Base-by-base conservation (phyloP, 1,284 basidiomycete species). In the Puccinia sorghi region DNA sequence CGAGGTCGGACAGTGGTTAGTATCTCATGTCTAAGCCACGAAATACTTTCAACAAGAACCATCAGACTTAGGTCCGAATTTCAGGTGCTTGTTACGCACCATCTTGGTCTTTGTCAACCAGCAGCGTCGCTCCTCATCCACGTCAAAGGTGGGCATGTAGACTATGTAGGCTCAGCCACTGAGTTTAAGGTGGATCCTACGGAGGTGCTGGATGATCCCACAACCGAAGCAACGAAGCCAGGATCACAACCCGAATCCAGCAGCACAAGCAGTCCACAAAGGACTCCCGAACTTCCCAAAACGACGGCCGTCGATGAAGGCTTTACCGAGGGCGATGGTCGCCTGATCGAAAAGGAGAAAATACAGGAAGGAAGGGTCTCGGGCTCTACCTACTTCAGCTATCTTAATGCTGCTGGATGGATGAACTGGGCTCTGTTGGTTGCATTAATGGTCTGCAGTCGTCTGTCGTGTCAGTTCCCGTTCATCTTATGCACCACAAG, bases 301-400 rank as follows among this genome's bases (percentile, higher is more conserved):
- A 9, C 22, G 20, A 37, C 43, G 15, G 48, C 2, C 3, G 17
- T 59, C 15, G 32, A 54, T 32, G 48, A 46, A 27, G 43, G n/a
- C 13, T 25, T 6, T 43, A 20, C 22, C 32, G 69, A 71, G 54
- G 69, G 69, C 20, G 75, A 61, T 32, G 64, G 52, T 69, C 25
- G 59, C 64, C 84, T 91, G 17, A 85, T 90, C 43, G 89, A 90
- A 74, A 88, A 86, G 11, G 90, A 91, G 83, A 86, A 87, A 46
- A 87, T 89, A 20, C 89, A 89, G 20, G 89, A 90, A 84, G 90
- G 90, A 4, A 86, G 88, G 27, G 89, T 91, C 3, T 87, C 89
- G 0, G 80, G 87, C 72, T 84, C 84, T 66, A 90, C 89, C 4
- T 91, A 84, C 72, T 70, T 83, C 79, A 89, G 87, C 1, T 90